A percentile compares a stretch with the other conserved stretches of the same genome.
Evolutionary conservation across 495 filamentous ascomycete genomes (phyloP).

Genomic region (Penicillium lagena): DNA sequence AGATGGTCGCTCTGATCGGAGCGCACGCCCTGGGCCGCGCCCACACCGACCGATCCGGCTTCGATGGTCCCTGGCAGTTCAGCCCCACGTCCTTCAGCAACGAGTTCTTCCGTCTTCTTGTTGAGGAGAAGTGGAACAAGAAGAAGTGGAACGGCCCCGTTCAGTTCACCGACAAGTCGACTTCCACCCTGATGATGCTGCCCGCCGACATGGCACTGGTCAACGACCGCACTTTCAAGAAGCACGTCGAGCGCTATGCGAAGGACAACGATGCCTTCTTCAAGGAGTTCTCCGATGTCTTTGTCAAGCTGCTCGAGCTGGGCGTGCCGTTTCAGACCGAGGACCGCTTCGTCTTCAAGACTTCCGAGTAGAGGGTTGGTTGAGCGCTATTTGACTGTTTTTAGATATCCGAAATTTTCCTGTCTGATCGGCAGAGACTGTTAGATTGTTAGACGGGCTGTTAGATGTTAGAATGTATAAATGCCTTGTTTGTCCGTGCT

Average conservation of each 20-base stretch:
- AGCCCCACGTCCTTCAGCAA: conserved; percentile 91
- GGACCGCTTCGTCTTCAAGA: conserved; percentile 70
- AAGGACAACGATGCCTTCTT: conserved; percentile 91
- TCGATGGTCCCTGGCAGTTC: conserved; percentile 92
- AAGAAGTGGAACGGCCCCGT: conserved; percentile 91
- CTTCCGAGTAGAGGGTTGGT: conserved; percentile 34
- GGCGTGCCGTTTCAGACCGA: conserved; percentile 85
- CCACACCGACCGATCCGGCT: conserved; percentile 85
- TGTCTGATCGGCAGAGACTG: not conserved
- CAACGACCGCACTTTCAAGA: conserved; percentile 82
- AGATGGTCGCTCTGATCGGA: conserved; percentile 87
- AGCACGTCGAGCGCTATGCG: conserved; percentile 83
- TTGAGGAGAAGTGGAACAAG: conserved; percentile 87
- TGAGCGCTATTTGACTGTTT: conserved; percentile 1
- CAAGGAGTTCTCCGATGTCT: conserved; percentile 78
- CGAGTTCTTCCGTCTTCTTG: conserved; percentile 83
- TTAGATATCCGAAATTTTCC: conserved; percentile 1
- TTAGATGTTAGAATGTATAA: too few species aligned
- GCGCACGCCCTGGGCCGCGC: conserved; percentile 92
- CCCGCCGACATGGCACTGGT: conserved; percentile 84
- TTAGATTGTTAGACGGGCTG: too few species aligned
- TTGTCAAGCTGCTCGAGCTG: conserved; percentile 82
- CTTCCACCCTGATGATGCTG: conserved; percentile 93
- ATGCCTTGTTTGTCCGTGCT: too few species aligned
- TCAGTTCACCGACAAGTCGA: conserved; percentile 78